Evolutionary conservation across 1,284 basidiomycete genomes (phyloP), one percentile per base, ranked within the genome.

Genomic region (Phylloboletellus chloephorus): DNA sequence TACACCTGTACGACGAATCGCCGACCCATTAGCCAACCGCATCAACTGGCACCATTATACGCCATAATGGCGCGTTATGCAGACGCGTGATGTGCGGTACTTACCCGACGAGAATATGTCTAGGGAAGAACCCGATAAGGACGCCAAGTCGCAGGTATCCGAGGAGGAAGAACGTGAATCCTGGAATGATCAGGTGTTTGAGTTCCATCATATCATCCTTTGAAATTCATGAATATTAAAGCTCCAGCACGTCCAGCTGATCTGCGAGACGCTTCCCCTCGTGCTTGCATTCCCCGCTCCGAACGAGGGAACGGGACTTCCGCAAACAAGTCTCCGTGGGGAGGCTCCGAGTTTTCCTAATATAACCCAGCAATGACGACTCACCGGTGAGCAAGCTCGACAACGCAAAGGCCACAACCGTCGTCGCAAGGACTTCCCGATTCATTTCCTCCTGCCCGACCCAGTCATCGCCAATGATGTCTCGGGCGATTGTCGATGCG

Each of bases 121-220:
- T 74, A 9, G 95, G 95, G 67, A 98, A 98, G 67, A 98, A 98
- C 0, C 94, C 93, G 41, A 97, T 86, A 22, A 98, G 66, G 4
- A 79, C 74, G 4, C 95, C 95, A 6, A 98, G 73, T 20, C 79
- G 79, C 44, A 96, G 76, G 9, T 76, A 76, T 12, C 95, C 95
- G n/a, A 96, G 74, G 9, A 83, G 58, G 58, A 92, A 82, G 66
- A 96, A 96, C 0, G 88, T 74, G n/a, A 90, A 55, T 21, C 85
- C 85, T 85, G 32, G 2, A 11, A 21, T 34, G 43, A 47, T 52
- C 41, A 51, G 49, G 17, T 39, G 10, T 32, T 25, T 6, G 12
- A 3, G 24, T 33, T 34, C 8, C 21, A 22, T 17, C 2, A 31
- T 7, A 3, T 7, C 20, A 5, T 10, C 20, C 13, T 42, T 53